A percentile compares a stretch with the other conserved stretches of the same genome.
phyloP scores from a whole-genome alignment of 179 eudicot species.

The Vitellaria paradoxa region DNA sequence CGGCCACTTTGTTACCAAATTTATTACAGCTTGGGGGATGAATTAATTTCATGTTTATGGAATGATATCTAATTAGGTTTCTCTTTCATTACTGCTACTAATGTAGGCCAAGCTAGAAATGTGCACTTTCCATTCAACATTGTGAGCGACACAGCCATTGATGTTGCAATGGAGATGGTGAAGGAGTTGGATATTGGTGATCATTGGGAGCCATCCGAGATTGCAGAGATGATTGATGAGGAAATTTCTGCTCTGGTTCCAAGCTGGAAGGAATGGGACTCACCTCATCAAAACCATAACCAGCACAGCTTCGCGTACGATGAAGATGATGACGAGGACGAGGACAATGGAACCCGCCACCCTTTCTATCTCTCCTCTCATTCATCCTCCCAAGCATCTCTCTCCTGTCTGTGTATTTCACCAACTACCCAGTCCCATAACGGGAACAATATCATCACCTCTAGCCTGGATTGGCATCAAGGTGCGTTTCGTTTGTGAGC shows the following conservation, averaged over 20 bases:
- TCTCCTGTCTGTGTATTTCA: constrained; percentile 19
- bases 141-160: constrained; percentile 56
- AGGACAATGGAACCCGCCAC: constrained; percentile 25
- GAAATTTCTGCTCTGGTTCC: constrained; percentile 74
- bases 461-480: constrained; percentile 34
- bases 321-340: constrained; percentile 28
- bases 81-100: no score
- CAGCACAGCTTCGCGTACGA: constrained; percentile 36
- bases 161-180: constrained; percentile 91
- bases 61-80: no score
- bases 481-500: constrained; percentile 25
- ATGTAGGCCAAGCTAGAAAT: constrained; percentile 57
- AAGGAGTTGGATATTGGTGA: constrained; percentile 81
- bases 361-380: constrained; percentile 30
- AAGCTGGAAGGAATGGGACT: constrained; percentile 37
- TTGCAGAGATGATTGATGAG: constrained; percentile 82
- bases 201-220: constrained; percentile 65
- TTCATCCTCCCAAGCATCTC: constrained; percentile 40
- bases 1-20: no score
- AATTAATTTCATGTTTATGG: no score
- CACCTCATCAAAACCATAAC: constrained; percentile 10
- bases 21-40: no score
- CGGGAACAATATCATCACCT: not conserved
- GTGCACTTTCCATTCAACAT: constrained; percentile 76
- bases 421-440: not conserved